These are phyloP conservation scores for Kodamaea fungicola DNA, from an alignment of 1,139 yeast genomes.

Conservation along the genomic window DNA sequence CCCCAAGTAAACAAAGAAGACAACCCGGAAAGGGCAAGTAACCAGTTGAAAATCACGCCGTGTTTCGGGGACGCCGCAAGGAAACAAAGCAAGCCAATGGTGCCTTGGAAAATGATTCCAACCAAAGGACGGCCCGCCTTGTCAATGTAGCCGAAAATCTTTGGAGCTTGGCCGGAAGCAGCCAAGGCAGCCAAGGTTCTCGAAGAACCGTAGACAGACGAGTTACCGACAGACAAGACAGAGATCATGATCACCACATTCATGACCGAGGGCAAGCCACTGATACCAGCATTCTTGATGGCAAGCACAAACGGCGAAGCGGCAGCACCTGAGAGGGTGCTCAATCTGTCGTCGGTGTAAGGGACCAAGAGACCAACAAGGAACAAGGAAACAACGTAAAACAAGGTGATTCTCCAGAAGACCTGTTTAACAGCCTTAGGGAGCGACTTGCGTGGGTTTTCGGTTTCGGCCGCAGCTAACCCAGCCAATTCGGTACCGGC, in stretches of 20 bases:
- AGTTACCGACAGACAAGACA: constrained; percentile 25
- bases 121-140: constrained; percentile 70
- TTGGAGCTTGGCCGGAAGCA: constrained; percentile 78
- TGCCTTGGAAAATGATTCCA: constrained; percentile 55
- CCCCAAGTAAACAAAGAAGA: constrained; percentile 38
- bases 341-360: constrained; percentile 47
- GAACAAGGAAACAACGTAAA: constrained; percentile 58
- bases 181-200: constrained; percentile 82
- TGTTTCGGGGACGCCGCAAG: constrained; percentile 34
- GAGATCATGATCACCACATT: constrained; percentile 24
- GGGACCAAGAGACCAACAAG: constrained; percentile 70
- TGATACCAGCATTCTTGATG: constrained; percentile 21
- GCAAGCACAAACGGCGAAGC: constrained; percentile 72
- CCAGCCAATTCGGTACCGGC: constrained; percentile 49
- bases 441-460: constrained; percentile 52
- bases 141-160: constrained; percentile 68
- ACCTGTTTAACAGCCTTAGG: constrained; percentile 73
- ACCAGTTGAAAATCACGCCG: constrained; percentile 33
- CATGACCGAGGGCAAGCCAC: constrained; percentile 24
- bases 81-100: constrained; percentile 38
- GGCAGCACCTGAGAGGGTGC: constrained; percentile 48
- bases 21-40: constrained; percentile 36
- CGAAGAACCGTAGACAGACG: constrained; percentile 68
- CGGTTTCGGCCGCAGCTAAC: constrained; percentile 43
- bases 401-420: constrained; percentile 65